These are phyloP conservation scores for Globisporangium ultimum DNA, from an alignment of 352 stramenopile species.

Conservation along the genomic window DNA sequence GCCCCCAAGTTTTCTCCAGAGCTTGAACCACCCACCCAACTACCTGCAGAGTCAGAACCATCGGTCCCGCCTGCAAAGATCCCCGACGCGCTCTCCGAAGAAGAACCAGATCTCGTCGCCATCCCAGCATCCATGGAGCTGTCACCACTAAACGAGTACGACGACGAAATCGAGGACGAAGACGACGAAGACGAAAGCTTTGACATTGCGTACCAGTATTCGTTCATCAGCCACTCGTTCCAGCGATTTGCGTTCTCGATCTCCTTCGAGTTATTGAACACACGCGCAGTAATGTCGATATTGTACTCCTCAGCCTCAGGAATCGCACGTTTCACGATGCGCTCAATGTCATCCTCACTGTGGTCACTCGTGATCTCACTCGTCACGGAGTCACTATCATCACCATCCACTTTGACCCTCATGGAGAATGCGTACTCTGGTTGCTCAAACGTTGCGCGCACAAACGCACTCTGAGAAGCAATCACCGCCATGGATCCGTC, in stretches of 20 bases:
- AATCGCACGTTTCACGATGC: slow-evolving; percentile 6
- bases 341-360: slow-evolving; percentile 1
- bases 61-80: background rate
- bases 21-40: background rate
- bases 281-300: slow-evolving; percentile 26
- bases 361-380: background rate
- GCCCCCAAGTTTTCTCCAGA: too few relatives aligned
- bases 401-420: background rate
- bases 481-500: slow-evolving; percentile 6
- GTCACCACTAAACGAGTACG: background rate
- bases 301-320: slow-evolving; percentile 1
- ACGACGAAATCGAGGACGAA: background rate
- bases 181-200: too few relatives aligned
- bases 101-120: too few relatives aligned
- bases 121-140: too few relatives aligned
- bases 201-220: slow-evolving; percentile 6
- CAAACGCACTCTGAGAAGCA: background rate
- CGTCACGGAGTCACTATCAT: background rate
- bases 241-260: slow-evolving; percentile 19
- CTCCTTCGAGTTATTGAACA: slow-evolving; percentile 30
- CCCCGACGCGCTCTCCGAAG: too few relatives aligned
- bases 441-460: slow-evolving; percentile 1
- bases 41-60: background rate
- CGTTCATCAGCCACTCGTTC: slow-evolving; percentile 24
- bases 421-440: slow-evolving; percentile 1